Evolutionary conservation across 805 yeast genomes (phyloP), one percentile per base, ranked within the genome.

Genomic region (Kazachstania viticola): DNA sequence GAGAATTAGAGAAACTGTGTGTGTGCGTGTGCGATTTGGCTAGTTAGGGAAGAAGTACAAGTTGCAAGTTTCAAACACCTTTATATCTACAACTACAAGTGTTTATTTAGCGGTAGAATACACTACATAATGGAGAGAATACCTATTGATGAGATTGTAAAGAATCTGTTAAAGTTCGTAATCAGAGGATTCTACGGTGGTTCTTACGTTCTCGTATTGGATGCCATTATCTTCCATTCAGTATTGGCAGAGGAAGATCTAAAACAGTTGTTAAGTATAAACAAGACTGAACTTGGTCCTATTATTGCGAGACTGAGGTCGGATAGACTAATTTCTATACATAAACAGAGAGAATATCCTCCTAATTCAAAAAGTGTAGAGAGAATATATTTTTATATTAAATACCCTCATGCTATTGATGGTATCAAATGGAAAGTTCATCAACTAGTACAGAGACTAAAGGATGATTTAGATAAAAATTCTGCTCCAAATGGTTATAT

Each of bases 351-450:
- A 55, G 84, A 73, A 40, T 79, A 71, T 37, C 74, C 71, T 4
- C 67, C 69, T 16, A 80, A 73, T 35, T 61, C 64, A 39, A 66
- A 95, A 39, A 71, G 79, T 34, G 74, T 76, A 29, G 70, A 77
- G 17, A 69, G 87, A 45, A 79, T 88, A 3, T 84, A 84, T 47
- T 91, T 79, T 59, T 91, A 72, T 55, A 77, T 88, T 33, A 95
- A 84, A 50, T 74, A 72, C 51, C 83, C 95, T 3, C 94, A 85
- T 54, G 94, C 97, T 0, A 82, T 91, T 25, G 98, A 91, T 59
- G 75, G 95, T 3, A 75, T 91, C 51, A 91, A 91, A 58, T 91
- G 97, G 97, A 85, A 87, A 50, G 81, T 88, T 37, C 95, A 88
- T 54, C 73, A 81, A 29, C 69, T 91, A 17, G 96, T 83, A 11